Conservation (phyloP, 2,329 filamentous ascomycete species). For the Colletotrichum navitas region DNA sequence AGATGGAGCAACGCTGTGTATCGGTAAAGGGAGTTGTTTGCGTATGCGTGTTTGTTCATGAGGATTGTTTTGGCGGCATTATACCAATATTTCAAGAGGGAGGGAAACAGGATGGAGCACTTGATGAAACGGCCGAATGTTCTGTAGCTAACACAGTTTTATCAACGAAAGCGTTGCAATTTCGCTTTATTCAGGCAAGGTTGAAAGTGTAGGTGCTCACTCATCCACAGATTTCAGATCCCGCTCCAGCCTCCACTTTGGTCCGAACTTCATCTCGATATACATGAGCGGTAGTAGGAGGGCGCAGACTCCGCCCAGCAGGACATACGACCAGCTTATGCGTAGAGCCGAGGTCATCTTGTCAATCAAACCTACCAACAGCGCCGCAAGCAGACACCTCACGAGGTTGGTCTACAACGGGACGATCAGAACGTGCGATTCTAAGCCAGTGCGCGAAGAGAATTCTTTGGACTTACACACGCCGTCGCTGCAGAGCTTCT, state of each 20-base stretch:
- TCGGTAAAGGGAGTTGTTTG: neutral
- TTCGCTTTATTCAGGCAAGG: neutral
- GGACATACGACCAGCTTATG: conserved; percentile 44
- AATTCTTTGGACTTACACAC: conserved; percentile 43
- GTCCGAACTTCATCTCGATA: conserved; percentile 44
- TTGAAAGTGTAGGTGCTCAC: neutral
- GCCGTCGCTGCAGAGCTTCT: conserved; percentile 49
- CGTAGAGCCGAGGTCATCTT: conserved; percentile 44
- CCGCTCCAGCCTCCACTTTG: conserved; percentile 41
- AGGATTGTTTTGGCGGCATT: neutral
- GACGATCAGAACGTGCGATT: neutral
- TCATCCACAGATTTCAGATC: conserved; percentile 29
- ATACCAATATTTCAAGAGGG: neutral
- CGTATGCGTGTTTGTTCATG: no score
- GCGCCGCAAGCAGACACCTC: conserved; percentile 47
- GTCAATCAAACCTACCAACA: conserved; percentile 48
- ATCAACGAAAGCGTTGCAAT: neutral
- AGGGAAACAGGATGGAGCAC: neutral
- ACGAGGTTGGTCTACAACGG: conserved; percentile 47
- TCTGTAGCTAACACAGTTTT: neutral
- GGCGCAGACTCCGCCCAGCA: conserved; percentile 43
- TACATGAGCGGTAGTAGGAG: conserved; percentile 44
- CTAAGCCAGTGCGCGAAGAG: neutral
- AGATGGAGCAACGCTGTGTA: neutral
- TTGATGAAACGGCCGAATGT: neutral